Conservation (phyloP, 73 alveolate genomes). For the Tetrahymena thermophila region DNA sequence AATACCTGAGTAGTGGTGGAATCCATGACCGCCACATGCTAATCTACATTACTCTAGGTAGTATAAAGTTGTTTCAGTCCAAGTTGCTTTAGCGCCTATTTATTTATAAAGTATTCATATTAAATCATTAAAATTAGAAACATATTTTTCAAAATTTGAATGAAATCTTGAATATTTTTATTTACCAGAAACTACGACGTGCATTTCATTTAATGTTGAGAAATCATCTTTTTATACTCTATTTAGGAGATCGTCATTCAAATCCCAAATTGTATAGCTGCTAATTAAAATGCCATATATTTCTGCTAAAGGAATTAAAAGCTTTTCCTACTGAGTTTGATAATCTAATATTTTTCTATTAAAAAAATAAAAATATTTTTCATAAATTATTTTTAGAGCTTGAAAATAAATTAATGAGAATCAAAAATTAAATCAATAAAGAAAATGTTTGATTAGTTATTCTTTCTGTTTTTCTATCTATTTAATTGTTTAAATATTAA, state of each 20-base stretch:
- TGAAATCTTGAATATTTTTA: background rate
- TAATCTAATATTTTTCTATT: slow-evolving; percentile 56
- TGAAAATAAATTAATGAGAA: background rate
- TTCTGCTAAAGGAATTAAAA: slow-evolving; percentile 54
- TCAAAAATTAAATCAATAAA: too few relatives aligned
- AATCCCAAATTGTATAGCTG: slow-evolving; percentile 17
- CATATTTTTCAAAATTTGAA: background rate
- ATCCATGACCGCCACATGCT: slow-evolving; percentile 77
- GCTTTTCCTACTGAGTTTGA: slow-evolving; percentile 64
- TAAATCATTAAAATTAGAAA: background rate
- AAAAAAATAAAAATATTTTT: background rate
- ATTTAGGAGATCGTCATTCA: slow-evolving; percentile 8
- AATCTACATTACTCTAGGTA: slow-evolving; percentile 32
- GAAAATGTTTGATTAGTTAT: slow-evolving; percentile 1
- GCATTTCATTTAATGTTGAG: slow-evolving; percentile 46
- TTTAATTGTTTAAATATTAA: too few relatives aligned
- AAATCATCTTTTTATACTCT: slow-evolving; percentile 48
- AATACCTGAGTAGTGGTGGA: slow-evolving; percentile 45
- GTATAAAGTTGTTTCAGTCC: background rate
- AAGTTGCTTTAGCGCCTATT: background rate
- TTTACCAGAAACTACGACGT: slow-evolving; percentile 31
- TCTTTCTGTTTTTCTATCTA: background rate
- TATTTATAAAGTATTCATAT: background rate
- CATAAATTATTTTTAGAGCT: background rate
- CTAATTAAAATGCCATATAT: slow-evolving; percentile 36